Evolutionary conservation across 75 land plant genomes (phyloP).

Genomic region (Pinus taeda): DNA sequence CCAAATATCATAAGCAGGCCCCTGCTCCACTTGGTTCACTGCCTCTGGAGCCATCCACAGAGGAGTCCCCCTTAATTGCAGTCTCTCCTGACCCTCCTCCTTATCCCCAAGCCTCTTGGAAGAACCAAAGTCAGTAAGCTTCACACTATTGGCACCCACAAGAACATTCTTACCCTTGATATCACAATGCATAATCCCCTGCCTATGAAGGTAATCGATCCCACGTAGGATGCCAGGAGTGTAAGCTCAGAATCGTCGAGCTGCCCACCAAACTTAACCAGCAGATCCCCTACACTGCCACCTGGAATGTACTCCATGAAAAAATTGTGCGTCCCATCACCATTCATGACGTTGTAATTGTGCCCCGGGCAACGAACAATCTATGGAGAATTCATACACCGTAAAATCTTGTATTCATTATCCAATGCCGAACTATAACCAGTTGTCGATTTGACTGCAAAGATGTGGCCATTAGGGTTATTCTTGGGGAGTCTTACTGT

Average conservation of each 20-base stretch:
- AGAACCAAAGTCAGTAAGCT: conserved; percentile 48
- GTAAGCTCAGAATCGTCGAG: conserved; percentile 38
- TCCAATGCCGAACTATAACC: conserved; percentile 11
- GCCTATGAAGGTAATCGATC: conserved; percentile 50
- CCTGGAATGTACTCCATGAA: conserved; percentile 65
- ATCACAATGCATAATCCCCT: conserved; percentile 75
- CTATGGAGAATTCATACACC: conserved; percentile 26
- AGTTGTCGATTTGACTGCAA: conserved; percentile 47
- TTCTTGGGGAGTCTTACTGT: conserved; percentile 38
- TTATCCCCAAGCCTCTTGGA: conserved; percentile 14
- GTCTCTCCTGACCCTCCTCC: not conserved
- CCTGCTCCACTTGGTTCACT: too few relatives aligned
- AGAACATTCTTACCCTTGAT: conserved; percentile 59
- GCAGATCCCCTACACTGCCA: conserved; percentile 50
- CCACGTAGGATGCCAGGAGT: conserved; percentile 43
- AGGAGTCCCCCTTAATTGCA: too few relatives aligned
- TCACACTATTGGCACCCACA: conserved; percentile 30
- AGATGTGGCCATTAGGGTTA: conserved; percentile 33
- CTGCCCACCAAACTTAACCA: conserved; percentile 42
- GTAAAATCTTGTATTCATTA: conserved; percentile 39
- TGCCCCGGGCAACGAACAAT: conserved; percentile 39
- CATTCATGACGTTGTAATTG: conserved; percentile 15
- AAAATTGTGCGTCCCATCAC: conserved; percentile 18
- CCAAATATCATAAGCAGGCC: too few relatives aligned
- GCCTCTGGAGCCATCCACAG: too few relatives aligned